Base-by-base conservation (phyloP, 768 basidiomycete species). In the Xerocomellus intermedius region DNA sequence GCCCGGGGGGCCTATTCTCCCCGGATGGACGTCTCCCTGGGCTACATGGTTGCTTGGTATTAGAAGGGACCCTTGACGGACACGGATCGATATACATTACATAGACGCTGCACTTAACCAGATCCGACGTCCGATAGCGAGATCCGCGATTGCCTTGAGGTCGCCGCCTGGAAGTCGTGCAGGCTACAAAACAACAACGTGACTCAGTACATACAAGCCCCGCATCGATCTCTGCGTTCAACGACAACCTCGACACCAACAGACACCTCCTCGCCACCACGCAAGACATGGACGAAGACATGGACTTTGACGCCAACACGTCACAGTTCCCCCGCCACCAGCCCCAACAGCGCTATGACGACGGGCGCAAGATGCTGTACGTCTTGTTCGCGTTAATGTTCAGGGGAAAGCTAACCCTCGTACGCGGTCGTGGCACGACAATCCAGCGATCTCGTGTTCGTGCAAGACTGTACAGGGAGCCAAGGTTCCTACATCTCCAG, bases 381-480 rank as follows among this genome's bases (percentile, higher is more conserved):
- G 86, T 78, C 61, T 33, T 9, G n/a, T 37, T 32, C 41, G 41
- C 47, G 35, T 48, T 51, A 35, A 45, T 48, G 19, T 30, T 51
- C 37, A 58, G 61, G 51, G 52, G 53, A 53, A 46, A 60, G 57
- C 65, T 66, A 36, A 69, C 48, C 16, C 22, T 45, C 39, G 32
- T 22, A 36, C 43, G 36, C 41, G 19, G 36, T 35, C 44, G 41
- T 30, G 14, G 36, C 45, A 2, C 54, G 32, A 43, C 35, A 21
- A 43, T 41, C 39, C 69, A 94, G 91, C 56, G 94, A 97, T 74
- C 84, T 97, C 56, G 94, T 94, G 43, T 97, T 97, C 75, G 83
- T 97, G 19, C 91, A 96, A 69, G 94, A 97, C 74, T 95, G 94
- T 72, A 97, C 94, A 8, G 94, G 94, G 14, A 91, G 88, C 64